A percentile compares a stretch with the other conserved stretches of the same genome.
phyloP scores from a whole-genome alignment of 2,329 filamentous ascomycete species.

The Cladorrhinum sp. region DNA sequence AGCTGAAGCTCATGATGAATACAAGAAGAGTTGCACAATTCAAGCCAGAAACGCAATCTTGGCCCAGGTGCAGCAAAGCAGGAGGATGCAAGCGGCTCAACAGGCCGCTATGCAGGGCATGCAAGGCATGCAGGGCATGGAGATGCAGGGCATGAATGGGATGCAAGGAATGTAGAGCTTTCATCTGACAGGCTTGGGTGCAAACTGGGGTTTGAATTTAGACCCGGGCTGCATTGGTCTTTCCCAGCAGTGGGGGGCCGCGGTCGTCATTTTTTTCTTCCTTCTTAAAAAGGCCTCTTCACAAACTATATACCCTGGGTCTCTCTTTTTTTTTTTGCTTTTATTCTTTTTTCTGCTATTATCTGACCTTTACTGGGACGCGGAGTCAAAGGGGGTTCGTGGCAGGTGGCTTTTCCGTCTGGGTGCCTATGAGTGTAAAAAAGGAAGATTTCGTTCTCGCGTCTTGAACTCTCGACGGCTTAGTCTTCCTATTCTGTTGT shows the following conservation, averaged over 20 bases:
- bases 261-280: background rate
- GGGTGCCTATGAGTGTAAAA: background rate
- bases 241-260: too few relatives aligned
- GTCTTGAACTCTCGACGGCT: background rate
- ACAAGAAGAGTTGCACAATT: conserved; percentile 42
- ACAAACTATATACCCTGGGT: background rate
- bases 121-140: conserved; percentile 7
- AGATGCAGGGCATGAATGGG: conserved; percentile 10
- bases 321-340: background rate
- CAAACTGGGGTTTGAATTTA: too few relatives aligned
- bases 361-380: background rate
- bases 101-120: conserved; percentile 18
- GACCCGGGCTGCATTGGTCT: too few relatives aligned
- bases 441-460: background rate
- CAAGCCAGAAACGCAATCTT: conserved; percentile 40
- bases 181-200: too few relatives aligned
- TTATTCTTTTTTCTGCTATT: background rate
- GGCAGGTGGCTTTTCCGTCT: background rate
- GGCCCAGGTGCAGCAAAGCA: conserved; percentile 3
- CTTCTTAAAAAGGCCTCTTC: background rate
- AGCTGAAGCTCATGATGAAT: conserved; percentile 41
- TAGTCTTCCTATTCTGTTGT: too few relatives aligned
- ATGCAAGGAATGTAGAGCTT: conserved; percentile 11
- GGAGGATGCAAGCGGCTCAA: conserved; percentile 22
- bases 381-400: background rate